Base-by-base conservation (phyloP, 176 grass and related monocot genomes). In the Paspalum vaginatum region DNA sequence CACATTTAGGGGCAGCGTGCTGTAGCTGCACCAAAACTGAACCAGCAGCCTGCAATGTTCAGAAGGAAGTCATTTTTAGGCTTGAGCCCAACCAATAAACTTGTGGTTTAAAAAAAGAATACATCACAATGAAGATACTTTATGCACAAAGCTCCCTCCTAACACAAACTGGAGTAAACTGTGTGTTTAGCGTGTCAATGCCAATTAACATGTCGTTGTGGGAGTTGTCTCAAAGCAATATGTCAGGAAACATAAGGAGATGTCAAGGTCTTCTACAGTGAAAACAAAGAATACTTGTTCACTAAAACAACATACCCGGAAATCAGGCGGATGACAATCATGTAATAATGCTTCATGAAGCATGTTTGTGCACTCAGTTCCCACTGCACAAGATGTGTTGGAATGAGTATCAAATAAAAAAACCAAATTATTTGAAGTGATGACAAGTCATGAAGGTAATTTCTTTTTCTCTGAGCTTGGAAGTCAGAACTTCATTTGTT, bases 11-110 rank as follows among this genome's bases (percentile, higher is more conserved):
- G 95, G 95, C 62, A 98, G 87, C 42, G 92, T 95, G 86, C 84
- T 91, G 90, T 93, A 98, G 88, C 95, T 98, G 86, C 92, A 95
- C 95, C 95, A 98, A 72, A 98, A 89, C 58, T 98, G 95, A 86
- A 98, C 90, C 51, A 89, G 70, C 21, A 98, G 12, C 88, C 95
- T 95, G 84, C 40, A 93, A 87, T 51, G 17, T 62, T 64, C 79
- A 77, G 9, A 69, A 53, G 43, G 71, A 18, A 41, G 76, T 39
- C 7, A 42, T n/a, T 48, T 21, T 68, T 32, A 84, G 40, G 75
- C 51, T 13, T 16, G 2, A 79, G 27, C 43, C 38, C 47, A 65
- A 42, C 22, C 20, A 70, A 37, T 74, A 55, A 37, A 48, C 14
- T 44, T 84, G 32, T 32, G 32, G 32, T 32, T 32, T 2, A 32